Evolutionary conservation across 257 asterid species (phyloP), one percentile per base, ranked within the genome.

Genomic region (Cynanchum wilfordii): DNA sequence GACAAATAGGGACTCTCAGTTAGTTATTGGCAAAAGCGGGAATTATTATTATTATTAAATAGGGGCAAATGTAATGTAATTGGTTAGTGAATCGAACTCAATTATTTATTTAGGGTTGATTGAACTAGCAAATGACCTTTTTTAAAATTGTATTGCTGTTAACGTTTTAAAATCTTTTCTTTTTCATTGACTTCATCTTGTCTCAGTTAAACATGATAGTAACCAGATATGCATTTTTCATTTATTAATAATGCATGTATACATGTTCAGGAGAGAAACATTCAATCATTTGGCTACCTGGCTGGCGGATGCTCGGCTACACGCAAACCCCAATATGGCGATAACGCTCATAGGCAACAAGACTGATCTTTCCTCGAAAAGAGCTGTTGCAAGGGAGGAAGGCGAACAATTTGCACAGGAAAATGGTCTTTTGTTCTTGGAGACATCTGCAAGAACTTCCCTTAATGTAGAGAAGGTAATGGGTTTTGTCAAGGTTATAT

Each of bases 351-450:
- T 90, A 38, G 97, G 91, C 4, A 90, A 90, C 78, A 90, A 90
- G 81, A 87, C 89, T 78, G 96, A 90, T 79, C 91, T 89, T 65
- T 85, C 88, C 27, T 93, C 86, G 66, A 76, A 93, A 75, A 86
- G 96, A 76, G 96, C 93, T 75, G 93, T 89, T 40, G 89, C 89
- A 77, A 90, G 84, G 77, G 97, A 89, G 84, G 96, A 90, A 72
- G 97, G 93, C n/a, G 97, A 89, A 58, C 96, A 89, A 62, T 90
- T 90, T 84, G 96, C 96, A 52, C 87, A 87, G 79, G 91, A 90
- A 79, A 83, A 90, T 63, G 95, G 95, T 52, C 92, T 90, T 72
- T 68, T 86, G 56, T 90, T 90, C 81, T 19, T 90, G 78, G 96
- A 88, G 78, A 89, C 88, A 20, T 90, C 92, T 72, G 95, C 96